Base-by-base conservation (phyloP, 371 early-diverging fungal species). In the Rhizopus stolonifer region DNA sequence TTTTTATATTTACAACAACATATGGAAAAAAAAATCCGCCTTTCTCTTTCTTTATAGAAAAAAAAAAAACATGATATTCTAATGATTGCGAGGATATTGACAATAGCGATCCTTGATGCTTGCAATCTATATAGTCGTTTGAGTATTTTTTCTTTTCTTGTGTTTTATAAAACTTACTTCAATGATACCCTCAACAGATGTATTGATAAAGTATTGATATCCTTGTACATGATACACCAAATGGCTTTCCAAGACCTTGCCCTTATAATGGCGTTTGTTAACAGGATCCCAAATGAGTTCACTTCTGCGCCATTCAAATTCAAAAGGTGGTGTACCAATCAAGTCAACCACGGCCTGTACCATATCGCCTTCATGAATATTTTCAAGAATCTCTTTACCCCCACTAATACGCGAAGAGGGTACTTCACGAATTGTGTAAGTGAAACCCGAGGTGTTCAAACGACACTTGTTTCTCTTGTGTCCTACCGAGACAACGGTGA, bases 301-400 rank as follows among this genome's bases (percentile, higher is more conserved):
- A 45, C 69, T 74, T 45, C 79, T 62, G 40, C 67, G 72, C 74
- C 79, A 80, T 49, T 73, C 74, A 57, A 80, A 80, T 33, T 77
- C 71, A 52, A 80, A 80, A 4, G 81, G 81, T 21, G 81, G 77
- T 13, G 64, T 68, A 32, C 81, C 81, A 36, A 72, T 46, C 8
- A 80, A 56, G 40, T 80, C 74, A 22, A 80, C 64, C 6, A 62
- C 58, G 13, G 74, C 77, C 47, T 80, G 74, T 4, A 70, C 73
- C 72, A 72, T 74, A 19, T 80, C 80, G 29, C 80, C 81, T 69
- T 77, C 76, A 32, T 61, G 72, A 26, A 80, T 78, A 44, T 65
- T 77, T 33, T 72, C 72, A 51, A 76, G 64, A 43, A 77, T 61
- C 11, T 76, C 73, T 42, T 64, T 67, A 40, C 81, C 81, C 32